Percentiles rank a stretch among this genome's conserved stretches.
These are phyloP conservation scores for Rossbeevera mucosa DNA, from an alignment of 768 basidiomycete species.

Conservation along the genomic window DNA sequence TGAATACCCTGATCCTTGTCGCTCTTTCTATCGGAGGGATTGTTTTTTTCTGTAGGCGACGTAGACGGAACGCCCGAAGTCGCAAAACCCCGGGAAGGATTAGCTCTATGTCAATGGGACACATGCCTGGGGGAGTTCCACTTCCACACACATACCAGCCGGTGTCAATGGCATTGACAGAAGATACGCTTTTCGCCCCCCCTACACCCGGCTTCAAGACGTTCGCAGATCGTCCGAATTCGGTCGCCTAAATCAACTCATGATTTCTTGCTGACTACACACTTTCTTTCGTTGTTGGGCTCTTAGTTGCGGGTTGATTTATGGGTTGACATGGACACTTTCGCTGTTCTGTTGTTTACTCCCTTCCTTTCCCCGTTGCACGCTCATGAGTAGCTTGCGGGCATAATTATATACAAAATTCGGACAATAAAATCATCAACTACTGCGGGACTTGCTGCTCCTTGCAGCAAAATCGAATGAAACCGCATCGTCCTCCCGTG, in stretches of 20 bases:
- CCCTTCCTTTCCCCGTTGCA: not conserved
- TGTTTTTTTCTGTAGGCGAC: conserved; percentile 49
- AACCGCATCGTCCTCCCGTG: conserved; percentile 26
- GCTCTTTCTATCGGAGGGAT: conserved; percentile 51
- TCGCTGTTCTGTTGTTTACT: not conserved
- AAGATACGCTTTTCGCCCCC: conserved; percentile 47
- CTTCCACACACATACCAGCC: conserved; percentile 63
- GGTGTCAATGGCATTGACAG: conserved; percentile 51
- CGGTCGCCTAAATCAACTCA: conserved; percentile 31
- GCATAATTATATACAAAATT: conserved; percentile 1
- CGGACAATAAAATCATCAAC: conserved; percentile 2
- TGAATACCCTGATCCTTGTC: conserved; percentile 70
- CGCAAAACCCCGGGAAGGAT: conserved; percentile 42
- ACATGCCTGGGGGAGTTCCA: conserved; percentile 20
- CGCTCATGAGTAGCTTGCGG: conserved; percentile 6
- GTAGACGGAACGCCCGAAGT: conserved; percentile 33
- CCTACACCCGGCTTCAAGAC: conserved; percentile 57
- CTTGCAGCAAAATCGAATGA: conserved; percentile 29
- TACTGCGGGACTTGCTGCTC: conserved; percentile 24
- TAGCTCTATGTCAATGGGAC: conserved; percentile 56
- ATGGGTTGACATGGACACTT: conserved; percentile 8
- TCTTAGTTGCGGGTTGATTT: conserved; percentile 1
- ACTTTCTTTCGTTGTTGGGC: not conserved
- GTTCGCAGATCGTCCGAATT: conserved; percentile 39
- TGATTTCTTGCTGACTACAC: not conserved